Evolutionary conservation across 2,329 filamentous ascomycete genomes (phyloP), one percentile per base, ranked within the genome.

Genomic region (Cercospora canescens): DNA sequence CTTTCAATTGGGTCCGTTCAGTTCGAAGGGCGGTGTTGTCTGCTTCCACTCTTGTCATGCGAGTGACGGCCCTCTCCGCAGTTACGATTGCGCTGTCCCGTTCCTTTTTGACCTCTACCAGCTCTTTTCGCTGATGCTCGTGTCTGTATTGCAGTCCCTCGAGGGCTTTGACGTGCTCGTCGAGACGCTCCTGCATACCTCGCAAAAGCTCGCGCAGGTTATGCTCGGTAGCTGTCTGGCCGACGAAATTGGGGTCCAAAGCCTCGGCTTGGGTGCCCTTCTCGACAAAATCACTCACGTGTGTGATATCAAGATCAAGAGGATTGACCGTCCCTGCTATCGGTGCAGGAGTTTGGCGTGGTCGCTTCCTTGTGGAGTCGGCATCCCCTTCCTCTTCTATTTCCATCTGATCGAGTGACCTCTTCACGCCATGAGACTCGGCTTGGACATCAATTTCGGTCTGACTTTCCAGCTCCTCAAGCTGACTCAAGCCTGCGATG

Each of bases 271-370:
- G 62, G 11, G 70, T 73, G 6, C 74, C 75, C 11, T 75, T 73
- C 8, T 75, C 75, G 62, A 81, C 73, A 0, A 80, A 82, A 67
- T 82, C 80, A 63, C 79, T 83, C 56, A 81, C 72, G 28, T 77
- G 79, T 1, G 79, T 81, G 24, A 78, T 67, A 6, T 80, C 78
- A 24, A 76, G 64, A 2, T 77, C 74, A n/a, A 72, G 68, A 5
- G 74, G 74, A 55, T 77, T 74, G 61, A 78, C 74, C 4, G 75
- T 78, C 1, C 54, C 60, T 0, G 73, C 72, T 9, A 73, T 39
- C 5, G 57, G 41, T 16, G 63, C 24, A n/a, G 50, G 37, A 2
- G 60, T 57, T 18, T 64, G 54, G 6, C 76, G 75, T 28, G 65
- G 62, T 61, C 70, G 74, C 65, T 79, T 77, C 14, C 45, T 69